Evolutionary conservation across 352 stramenopile genomes (phyloP), one percentile per base, ranked within the genome.

Genomic region (Globisporangium camurandrum): DNA sequence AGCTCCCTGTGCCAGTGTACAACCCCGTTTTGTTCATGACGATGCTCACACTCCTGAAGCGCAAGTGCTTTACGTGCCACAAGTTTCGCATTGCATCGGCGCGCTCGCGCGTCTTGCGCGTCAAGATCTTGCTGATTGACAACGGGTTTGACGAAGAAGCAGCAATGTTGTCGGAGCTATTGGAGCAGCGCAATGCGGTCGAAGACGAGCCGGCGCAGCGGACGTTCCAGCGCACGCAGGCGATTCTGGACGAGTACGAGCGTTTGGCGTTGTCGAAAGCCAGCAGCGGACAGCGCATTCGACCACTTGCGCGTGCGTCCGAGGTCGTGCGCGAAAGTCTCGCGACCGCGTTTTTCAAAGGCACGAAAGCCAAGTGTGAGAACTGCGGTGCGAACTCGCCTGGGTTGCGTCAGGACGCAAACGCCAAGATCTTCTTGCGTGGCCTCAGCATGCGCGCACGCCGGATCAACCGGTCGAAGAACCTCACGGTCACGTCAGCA

Each of bases 41-140:
- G 33, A 73, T 99, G 67, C 73, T 98, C 54, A 95, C 89, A 44
- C 66, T 99, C 27, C 77, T 99, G 57, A 93, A 97, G 63, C 82
- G 85, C 67, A 99, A 99, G 66, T 99, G 97, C 85, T 94, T 99
- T 49, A 90, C 82, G 49, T 99, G 97, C 83, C 96, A 99, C 81
- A 96, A 97, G 61, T 97, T 99, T 60, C 81, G 87, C 54, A 61
- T 93, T 23, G 65, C 80, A 9, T 81, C 80, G 42, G 68, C 77
- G 24, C 58, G 74, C 51, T 87, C 87, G 42, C 79, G 86, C 42
- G 75, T 96, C 7, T 66, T 93, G 55, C 72, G 76, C 37, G 75
- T 95, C 40, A 97, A 98, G 70, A 75, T 98, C 36, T 59, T 96
- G 31, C 67, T 98, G 40, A 57, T 97, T 14, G 86, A 97, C 64